Percentiles rank a stretch among this genome's conserved stretches.
Conservation (phyloP, 148 eudicot species). For the Chenopodium suecicum region DNA sequence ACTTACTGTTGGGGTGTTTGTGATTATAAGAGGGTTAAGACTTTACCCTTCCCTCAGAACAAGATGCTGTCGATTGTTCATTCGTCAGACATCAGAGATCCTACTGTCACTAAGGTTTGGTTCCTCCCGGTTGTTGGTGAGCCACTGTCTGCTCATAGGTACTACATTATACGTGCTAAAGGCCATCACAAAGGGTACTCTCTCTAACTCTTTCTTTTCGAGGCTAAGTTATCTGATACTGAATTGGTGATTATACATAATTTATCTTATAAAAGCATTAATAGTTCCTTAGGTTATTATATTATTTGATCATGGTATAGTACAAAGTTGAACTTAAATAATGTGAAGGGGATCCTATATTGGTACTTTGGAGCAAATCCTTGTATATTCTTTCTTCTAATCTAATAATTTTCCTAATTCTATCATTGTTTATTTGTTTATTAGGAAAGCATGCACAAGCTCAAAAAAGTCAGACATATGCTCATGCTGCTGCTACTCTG, state of each 20-base stretch:
- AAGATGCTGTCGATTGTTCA: constrained; percentile 60
- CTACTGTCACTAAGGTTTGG: constrained; percentile 62
- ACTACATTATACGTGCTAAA: constrained; percentile 62
- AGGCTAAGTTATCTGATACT: too few relatives aligned
- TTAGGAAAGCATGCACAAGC: constrained; percentile 64
- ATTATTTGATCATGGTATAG: too few relatives aligned
- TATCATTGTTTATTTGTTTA: background rate
- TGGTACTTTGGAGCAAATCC: background rate
- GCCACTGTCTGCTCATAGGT: constrained; percentile 70
- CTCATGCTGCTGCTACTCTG: constrained; percentile 47
- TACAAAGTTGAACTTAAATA: too few relatives aligned
- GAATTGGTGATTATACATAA: background rate
- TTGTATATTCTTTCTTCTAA: background rate
- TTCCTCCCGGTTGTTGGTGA: constrained; percentile 70
- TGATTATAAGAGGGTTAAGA: constrained; percentile 45
- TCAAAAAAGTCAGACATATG: constrained; percentile 50
- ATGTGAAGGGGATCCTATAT: too few relatives aligned
- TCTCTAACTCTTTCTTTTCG: background rate
- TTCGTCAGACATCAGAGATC: constrained; percentile 33
- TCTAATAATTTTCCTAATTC: background rate
- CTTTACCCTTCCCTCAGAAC: constrained; percentile 77
- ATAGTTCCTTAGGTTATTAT: background rate
- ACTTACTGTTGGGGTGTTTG: constrained; percentile 60
- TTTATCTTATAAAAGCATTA: background rate
- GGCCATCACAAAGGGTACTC: constrained; percentile 70